These are phyloP conservation scores for Leavenworthia alabamica DNA, from an alignment of 345 rosid species.

Conservation along the genomic window DNA sequence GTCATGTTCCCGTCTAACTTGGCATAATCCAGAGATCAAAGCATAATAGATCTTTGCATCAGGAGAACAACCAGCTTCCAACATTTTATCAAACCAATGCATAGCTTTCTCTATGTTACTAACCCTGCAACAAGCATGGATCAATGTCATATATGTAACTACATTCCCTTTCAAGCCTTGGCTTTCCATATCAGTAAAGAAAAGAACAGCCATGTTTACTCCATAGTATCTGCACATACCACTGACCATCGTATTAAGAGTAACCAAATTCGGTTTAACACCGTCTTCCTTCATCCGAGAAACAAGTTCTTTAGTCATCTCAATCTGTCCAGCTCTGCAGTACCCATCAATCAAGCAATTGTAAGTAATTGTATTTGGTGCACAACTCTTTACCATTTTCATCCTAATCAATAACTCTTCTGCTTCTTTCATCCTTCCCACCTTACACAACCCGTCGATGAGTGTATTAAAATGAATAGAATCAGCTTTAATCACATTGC, in stretches of 20 bases:
- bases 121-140: slow-evolving; percentile 49
- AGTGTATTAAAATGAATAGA: slow-evolving; percentile 46
- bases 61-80: slow-evolving; percentile 34
- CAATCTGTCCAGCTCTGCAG: slow-evolving; percentile 55
- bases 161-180: slow-evolving; percentile 40
- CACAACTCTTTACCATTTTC: slow-evolving; percentile 39
- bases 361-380: slow-evolving; percentile 46
- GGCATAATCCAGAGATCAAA: slow-evolving; percentile 52
- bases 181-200: slow-evolving; percentile 38
- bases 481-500: slow-evolving; percentile 43
- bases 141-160: slow-evolving; percentile 46
- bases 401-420: slow-evolving; percentile 39
- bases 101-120: slow-evolving; percentile 48
- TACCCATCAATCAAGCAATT: slow-evolving; percentile 59
- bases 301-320: slow-evolving; percentile 38
- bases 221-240: slow-evolving; percentile 62
- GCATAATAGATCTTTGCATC: slow-evolving; percentile 47
- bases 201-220: slow-evolving; percentile 36
- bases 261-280: slow-evolving; percentile 37
- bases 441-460: slow-evolving; percentile 60
- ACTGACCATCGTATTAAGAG: slow-evolving; percentile 47
- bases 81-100: slow-evolving; percentile 47
- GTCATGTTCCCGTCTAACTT: slow-evolving; percentile 54
- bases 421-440: slow-evolving; percentile 62
- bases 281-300: slow-evolving; percentile 47